Conservation (phyloP, 2,329 filamentous ascomycete genomes). For the Arachnomyces sp. region DNA sequence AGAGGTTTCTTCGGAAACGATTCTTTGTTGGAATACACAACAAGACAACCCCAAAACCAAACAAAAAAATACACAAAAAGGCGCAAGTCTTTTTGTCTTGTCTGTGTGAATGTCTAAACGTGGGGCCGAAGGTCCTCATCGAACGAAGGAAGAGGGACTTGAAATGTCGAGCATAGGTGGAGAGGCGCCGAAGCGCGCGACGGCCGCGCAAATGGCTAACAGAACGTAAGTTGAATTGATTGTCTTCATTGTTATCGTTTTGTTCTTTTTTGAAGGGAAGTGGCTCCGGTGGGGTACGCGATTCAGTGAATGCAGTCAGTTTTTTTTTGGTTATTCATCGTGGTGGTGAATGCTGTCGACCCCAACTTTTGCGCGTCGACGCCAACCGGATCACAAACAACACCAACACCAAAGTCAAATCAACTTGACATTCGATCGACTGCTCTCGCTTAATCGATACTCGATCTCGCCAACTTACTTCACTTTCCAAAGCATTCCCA, state of each 20-base stretch:
- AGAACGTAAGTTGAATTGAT: conserved; percentile 44
- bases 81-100: too few relatives aligned
- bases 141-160: conserved; percentile 24
- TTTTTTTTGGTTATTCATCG: too few relatives aligned
- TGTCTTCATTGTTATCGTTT: not conserved
- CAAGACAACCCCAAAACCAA: too few relatives aligned
- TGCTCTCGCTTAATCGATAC: not conserved
- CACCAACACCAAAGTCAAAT: not conserved
- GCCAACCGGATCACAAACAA: not conserved
- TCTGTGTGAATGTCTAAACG: conserved; percentile 31
- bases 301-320: too few relatives aligned
- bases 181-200: conserved; percentile 43
- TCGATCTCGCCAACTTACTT: not conserved
- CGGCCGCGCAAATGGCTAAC: conserved; percentile 46
- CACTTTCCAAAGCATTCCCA: not conserved
- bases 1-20: too few relatives aligned
- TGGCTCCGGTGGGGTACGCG: not conserved
- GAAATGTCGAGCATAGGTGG: conserved; percentile 34
- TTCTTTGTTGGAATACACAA: too few relatives aligned
- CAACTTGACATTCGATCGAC: not conserved
- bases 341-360: too few relatives aligned
- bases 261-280: not conserved
- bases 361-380: too few relatives aligned
- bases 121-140: conserved; percentile 27
- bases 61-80: too few relatives aligned